Base-by-base conservation (phyloP, 169 alveolate species). In the Eimeria necatrix region DNA sequence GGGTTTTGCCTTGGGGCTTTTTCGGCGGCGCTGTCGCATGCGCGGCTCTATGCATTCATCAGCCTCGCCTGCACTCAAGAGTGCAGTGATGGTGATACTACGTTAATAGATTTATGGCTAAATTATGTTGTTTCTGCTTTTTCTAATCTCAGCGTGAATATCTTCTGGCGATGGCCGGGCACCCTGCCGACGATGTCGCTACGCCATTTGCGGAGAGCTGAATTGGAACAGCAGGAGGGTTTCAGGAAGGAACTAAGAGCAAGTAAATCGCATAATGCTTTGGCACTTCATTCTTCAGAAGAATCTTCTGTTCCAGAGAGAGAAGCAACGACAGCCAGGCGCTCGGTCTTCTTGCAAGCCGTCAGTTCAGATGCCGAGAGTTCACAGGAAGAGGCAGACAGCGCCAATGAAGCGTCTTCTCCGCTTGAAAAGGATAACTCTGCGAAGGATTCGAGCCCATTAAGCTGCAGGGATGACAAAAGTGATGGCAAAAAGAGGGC, bases 201-300 rank as follows among this genome's bases (percentile, higher is more conserved):
- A 9, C 85, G 85, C 85, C 85, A 74, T 32, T 56, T 74, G 61
- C 85, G 85, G 41, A 46, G 78, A 14, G 14, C 78, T 5, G 78
- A 12, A n/a, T 32, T 48, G 41, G 18, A 22, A 48, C 78, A 68
- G 78, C 41, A 22, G 4, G 48, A n/a, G 7, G 46, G 26, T 7
- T 32, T 32, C 41, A 32, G 41, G 41, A 32, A 32, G 41, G 41
- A 32, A 32, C 41, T 32, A 32, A 32, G 2, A 32, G 48, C 64
- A 56, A 16, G 14, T 5, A 22, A 18, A 22, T 7, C 5, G 9
- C 18, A n/a, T 4, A 68, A 68, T 4, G 41, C 41, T 2, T n/a
- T n/a, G 48, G 10, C 8, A 22, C 4, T 18, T 22, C n/a, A 20
- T 18, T 20, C 46, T 18, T 73, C 53, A 16, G 32, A 9, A 32